These are phyloP conservation scores for Coniophora puteana DNA, from an alignment of 1,284 basidiomycete species.

Conservation along the genomic window DNA sequence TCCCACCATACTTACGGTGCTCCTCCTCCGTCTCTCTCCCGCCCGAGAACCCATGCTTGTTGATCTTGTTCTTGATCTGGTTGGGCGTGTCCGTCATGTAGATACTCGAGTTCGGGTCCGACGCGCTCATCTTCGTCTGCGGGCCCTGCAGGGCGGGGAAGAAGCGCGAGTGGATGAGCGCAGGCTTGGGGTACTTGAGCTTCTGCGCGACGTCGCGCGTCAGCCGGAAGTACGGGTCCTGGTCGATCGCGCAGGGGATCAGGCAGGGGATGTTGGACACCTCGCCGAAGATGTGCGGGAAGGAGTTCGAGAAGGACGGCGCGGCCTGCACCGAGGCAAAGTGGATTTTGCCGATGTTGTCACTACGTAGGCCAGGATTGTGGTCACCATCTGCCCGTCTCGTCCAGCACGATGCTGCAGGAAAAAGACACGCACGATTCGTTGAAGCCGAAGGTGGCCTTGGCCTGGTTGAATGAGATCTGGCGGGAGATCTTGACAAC, in stretches of 20 bases:
- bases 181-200: constrained; percentile 95
- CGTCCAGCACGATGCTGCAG: neutral
- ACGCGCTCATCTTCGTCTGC: constrained; percentile 99
- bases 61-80: constrained; percentile 99
- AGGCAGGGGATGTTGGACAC: constrained; percentile 85
- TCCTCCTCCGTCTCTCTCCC: constrained; percentile 93
- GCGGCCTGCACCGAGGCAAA: constrained; percentile 98
- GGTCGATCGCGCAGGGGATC: constrained; percentile 99
- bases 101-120: constrained; percentile 86
- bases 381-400: neutral
- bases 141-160: constrained; percentile 98
- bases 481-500: constrained; percentile 90
- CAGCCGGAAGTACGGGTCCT: constrained; percentile 95
- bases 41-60: constrained; percentile 88
- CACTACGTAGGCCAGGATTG: constrained; percentile 44
- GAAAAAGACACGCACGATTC: constrained; percentile 70
- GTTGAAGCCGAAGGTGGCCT: constrained; percentile 94
- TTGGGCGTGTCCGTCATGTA: constrained; percentile 93
- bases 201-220: constrained; percentile 93
- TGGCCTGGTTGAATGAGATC: constrained; percentile 92
- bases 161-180: constrained; percentile 93
- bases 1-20: constrained; percentile 84
- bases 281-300: constrained; percentile 95
- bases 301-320: constrained; percentile 97
- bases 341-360: constrained; percentile 98